phyloP scores from a whole-genome alignment of 129 eudicot species.

The Pulicaria dysenterica region DNA sequence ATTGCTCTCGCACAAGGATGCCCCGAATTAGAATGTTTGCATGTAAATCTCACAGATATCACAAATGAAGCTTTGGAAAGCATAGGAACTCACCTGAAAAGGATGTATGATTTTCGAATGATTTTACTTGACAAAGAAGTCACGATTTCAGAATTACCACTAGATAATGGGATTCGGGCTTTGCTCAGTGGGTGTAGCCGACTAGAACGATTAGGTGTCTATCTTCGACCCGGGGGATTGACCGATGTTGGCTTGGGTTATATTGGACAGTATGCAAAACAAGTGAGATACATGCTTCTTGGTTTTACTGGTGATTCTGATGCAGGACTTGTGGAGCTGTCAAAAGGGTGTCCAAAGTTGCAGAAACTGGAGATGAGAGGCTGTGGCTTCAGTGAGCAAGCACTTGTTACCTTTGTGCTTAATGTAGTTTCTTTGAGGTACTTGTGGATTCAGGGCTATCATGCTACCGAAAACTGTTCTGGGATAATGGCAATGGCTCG shows the following conservation, averaged over 20 bases:
- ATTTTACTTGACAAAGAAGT: conserved; percentile 70
- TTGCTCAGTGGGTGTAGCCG: conserved; percentile 61
- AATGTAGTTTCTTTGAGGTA: conserved; percentile 66
- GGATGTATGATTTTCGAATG: conserved; percentile 66
- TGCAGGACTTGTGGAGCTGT: conserved; percentile 65
- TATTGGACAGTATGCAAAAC: conserved; percentile 58
- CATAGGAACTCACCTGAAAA: conserved; percentile 61
- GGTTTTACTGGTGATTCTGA: conserved; percentile 81
- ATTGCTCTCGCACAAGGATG: conserved; percentile 73
- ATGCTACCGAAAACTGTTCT: conserved; percentile 37
- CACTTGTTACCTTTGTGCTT: conserved; percentile 53
- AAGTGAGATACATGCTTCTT: conserved; percentile 78
- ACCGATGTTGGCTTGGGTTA: conserved; percentile 70
- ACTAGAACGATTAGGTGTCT: conserved; percentile 65
- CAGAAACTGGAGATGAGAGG: conserved; percentile 81
- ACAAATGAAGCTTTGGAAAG: conserved; percentile 66
- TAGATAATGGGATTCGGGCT: conserved; percentile 78
- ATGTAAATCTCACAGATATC: conserved; percentile 70
- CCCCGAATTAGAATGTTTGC: conserved; percentile 61
- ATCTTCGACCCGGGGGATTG: conserved; percentile 75
- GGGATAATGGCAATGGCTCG: conserved; percentile 75
- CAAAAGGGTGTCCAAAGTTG: conserved; percentile 75
- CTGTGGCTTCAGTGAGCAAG: conserved; percentile 68
- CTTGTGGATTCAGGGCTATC: conserved; percentile 85
- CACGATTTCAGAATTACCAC: conserved; percentile 65